Base-by-base conservation (phyloP, 352 stramenopile species). In the Phytopythium aichiense region DNA sequence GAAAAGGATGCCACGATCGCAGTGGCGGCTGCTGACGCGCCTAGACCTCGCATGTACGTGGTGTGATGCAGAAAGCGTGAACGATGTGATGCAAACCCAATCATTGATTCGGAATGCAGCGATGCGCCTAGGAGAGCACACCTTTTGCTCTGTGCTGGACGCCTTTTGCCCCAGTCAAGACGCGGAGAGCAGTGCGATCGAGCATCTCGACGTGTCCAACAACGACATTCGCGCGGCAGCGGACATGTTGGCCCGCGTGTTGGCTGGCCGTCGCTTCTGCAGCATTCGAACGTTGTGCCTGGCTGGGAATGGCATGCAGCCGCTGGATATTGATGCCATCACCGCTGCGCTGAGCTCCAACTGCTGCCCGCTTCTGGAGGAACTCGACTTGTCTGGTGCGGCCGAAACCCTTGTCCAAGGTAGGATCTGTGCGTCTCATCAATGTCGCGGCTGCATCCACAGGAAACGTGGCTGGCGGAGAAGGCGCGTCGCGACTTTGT, bases 381-480 rank as follows among this genome's bases (percentile, higher is more conserved):
- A 45, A 12, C 71, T 84, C 12, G 65, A 85, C 52, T 61, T 85
- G 20, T 79, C 76, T 15, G 66, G 76, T 81, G 40, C 3, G 66
- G 54, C 4, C 35, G 31, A 25, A 4, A 2, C 42, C 0, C 56
- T 33, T 11, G n/a, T 64, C 53, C 4, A 28, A 7, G 54, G n/a
- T 25, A n/a, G n/a, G 28, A 4, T 46, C 57, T 42, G 11, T 65
- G 3, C 40, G n/a, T n/a, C 13, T 31, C 1, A 8, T 33, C 20
- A 43, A n/a, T 25, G 4, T 53, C 13, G 31, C 40, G 20, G 16
- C 13, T 28, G 13, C 6, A 18, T 54, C 7, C 23, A 1, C 53
- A 90, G 81, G 58, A 30, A 90, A 90, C 42, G 43, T 43, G n/a
- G 73, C 69, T 23, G 53, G 72, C 43, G 66, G 68, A 23, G 73